Conservation (phyloP, 768 basidiomycete species). For the Punctularia strigosozonata region DNA sequence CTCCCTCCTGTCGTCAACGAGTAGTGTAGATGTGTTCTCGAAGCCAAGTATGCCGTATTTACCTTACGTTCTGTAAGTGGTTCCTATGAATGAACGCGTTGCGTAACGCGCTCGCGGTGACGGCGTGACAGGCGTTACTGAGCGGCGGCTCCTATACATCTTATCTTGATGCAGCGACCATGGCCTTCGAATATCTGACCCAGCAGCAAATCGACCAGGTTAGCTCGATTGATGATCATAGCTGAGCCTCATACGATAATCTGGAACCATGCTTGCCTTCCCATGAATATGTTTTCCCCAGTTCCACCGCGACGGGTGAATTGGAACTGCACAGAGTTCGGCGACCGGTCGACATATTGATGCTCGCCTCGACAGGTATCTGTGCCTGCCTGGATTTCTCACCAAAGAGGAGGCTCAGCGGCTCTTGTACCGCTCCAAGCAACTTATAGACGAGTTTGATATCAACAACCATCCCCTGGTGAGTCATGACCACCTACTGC, state of each 20-base stretch:
- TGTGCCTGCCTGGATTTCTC: conserved; percentile 69
- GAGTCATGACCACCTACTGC: conserved; percentile 9
- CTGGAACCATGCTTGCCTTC: conserved; percentile 5
- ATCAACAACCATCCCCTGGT: conserved; percentile 75
- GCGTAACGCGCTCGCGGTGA: too few relatives aligned
- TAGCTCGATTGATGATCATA: too few relatives aligned
- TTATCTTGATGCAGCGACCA: too few relatives aligned
- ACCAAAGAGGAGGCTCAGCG: conserved; percentile 38
- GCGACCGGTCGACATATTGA: not conserved
- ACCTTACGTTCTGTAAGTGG: too few relatives aligned
- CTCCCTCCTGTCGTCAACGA: too few relatives aligned
- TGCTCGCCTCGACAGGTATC: conserved; percentile 49
- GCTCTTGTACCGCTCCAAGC: conserved; percentile 59
- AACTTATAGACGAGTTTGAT: conserved; percentile 70
- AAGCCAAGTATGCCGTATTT: too few relatives aligned
- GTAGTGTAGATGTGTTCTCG: too few relatives aligned
- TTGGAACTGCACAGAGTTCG: conserved; percentile 1
- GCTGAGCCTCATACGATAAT: not conserved
- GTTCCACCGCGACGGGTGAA: conserved; percentile 53
- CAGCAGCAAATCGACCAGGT: conserved; percentile 50
- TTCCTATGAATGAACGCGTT: too few relatives aligned
- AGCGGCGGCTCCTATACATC: too few relatives aligned
- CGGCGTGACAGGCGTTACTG: too few relatives aligned
- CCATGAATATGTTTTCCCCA: conserved; percentile 11
- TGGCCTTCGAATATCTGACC: conserved; percentile 43